Percentiles rank a stretch among this genome's conserved stretches.
Conservation (phyloP, 108 stramenopile genomes). For the Ochromonas danica region DNA sequence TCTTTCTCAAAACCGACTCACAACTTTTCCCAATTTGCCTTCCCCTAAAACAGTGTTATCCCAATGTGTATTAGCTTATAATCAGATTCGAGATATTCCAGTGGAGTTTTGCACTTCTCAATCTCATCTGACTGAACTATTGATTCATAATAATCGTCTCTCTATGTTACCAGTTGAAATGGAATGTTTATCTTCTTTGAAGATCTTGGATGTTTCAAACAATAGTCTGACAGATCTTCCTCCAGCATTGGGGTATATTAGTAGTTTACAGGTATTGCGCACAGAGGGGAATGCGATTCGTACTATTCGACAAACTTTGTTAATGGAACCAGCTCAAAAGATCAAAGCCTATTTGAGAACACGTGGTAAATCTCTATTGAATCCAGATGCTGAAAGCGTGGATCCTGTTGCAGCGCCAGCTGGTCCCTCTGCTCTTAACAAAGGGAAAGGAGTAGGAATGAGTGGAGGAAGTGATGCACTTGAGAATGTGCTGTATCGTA, state of each 20-base stretch:
- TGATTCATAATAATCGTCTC: constrained; percentile 26
- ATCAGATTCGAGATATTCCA: not conserved
- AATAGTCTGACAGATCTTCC: constrained; percentile 21
- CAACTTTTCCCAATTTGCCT: not conserved
- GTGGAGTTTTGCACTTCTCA: not conserved
- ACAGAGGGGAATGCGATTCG: constrained; percentile 6
- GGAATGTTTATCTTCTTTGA: not conserved
- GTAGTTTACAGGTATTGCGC: not conserved
- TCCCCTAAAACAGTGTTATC: not conserved
- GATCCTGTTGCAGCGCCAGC: not conserved
- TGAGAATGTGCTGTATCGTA: too few species aligned
- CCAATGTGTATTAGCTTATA: not conserved
- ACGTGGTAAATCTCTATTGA: not conserved
- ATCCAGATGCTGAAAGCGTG: not conserved
- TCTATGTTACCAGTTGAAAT: not conserved
- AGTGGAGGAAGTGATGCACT: too few species aligned
- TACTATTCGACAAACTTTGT: constrained; percentile 21
- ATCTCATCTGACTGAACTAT: not conserved
- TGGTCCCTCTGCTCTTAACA: not conserved
- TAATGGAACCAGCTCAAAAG: not conserved
- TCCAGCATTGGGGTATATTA: constrained; percentile 21
- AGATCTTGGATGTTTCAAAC: constrained; percentile 31
- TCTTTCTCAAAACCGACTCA: not conserved
- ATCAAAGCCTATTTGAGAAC: constrained; percentile 27
- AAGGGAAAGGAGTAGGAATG: too few species aligned